Percentiles rank a stretch among this genome's conserved stretches.
Evolutionary conservation across 2,329 filamentous ascomycete genomes (phyloP).

Genomic region (Ascochyta fabae): DNA sequence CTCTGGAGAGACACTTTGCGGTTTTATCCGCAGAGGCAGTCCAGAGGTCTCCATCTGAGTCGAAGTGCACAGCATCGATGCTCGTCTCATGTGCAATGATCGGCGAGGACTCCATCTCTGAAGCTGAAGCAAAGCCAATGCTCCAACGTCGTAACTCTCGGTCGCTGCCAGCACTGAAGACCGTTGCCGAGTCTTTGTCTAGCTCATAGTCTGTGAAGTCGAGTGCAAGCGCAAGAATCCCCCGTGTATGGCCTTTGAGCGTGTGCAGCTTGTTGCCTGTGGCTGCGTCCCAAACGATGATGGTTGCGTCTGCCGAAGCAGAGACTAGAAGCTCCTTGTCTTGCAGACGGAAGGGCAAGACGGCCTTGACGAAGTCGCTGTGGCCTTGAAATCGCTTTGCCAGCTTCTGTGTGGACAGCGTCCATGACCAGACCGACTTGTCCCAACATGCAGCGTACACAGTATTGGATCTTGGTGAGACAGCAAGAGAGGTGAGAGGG

Average conservation of each 20-base stretch:
- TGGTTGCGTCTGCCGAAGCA: slow-evolving; percentile 55
- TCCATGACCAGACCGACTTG: slow-evolving; percentile 88
- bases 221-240: slow-evolving; percentile 78
- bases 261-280: slow-evolving; percentile 74
- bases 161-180: slow-evolving; percentile 76
- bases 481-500: slow-evolving; percentile 63
- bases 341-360: slow-evolving; percentile 68
- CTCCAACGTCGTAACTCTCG: slow-evolving; percentile 76
- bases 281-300: slow-evolving; percentile 78
- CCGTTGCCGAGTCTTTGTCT: slow-evolving; percentile 51
- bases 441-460: slow-evolving; percentile 95
- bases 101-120: slow-evolving; percentile 51
- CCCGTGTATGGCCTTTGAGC: slow-evolving; percentile 78
- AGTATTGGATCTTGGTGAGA: slow-evolving; percentile 50
- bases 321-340: slow-evolving; percentile 63
- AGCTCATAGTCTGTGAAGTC: slow-evolving; percentile 62
- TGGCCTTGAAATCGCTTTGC: slow-evolving; percentile 75
- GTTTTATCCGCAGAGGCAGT: slow-evolving; percentile 92
- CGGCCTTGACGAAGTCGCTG: slow-evolving; percentile 87
- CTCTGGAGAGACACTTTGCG: slow-evolving; percentile 76
- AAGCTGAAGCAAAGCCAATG: slow-evolving; percentile 50
- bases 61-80: slow-evolving; percentile 81
- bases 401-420: slow-evolving; percentile 51
- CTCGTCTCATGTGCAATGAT: slow-evolving; percentile 89
- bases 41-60: slow-evolving; percentile 79